A percentile compares a stretch with the other conserved stretches of the same genome.
These are phyloP conservation scores for Lachancea dasiensis DNA, from an alignment of 805 yeast genomes.

Conservation along the genomic window DNA sequence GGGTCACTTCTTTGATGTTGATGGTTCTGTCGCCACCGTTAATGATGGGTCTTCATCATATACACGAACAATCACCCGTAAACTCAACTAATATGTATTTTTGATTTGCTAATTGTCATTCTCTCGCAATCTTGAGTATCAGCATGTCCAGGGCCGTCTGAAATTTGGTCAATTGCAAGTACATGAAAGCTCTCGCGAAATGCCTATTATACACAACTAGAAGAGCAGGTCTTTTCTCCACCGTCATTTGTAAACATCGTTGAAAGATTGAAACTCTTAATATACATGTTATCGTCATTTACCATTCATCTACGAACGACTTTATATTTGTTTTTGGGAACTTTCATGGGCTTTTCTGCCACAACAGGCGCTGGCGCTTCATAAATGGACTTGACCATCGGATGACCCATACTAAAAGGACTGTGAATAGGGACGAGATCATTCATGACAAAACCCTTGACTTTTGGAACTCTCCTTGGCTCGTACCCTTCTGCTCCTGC, in stretches of 20 bases:
- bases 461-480: constrained; percentile 61
- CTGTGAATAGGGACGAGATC: constrained; percentile 85
- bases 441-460: constrained; percentile 83
- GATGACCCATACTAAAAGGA: constrained; percentile 73
- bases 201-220: too few species aligned
- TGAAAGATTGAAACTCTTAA: background rate
- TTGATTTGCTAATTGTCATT: constrained; percentile 8
- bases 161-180: too few species aligned
- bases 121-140: constrained; percentile 2
- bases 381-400: constrained; percentile 67
- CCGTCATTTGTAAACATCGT: too few species aligned
- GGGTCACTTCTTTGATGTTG: constrained; percentile 1
- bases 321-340: constrained; percentile 30
- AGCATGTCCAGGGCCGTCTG: too few species aligned
- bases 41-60: constrained; percentile 5
- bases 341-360: constrained; percentile 27
- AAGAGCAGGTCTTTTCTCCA: too few species aligned
- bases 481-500: constrained; percentile 52
- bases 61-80: constrained; percentile 7
- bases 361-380: constrained; percentile 46
- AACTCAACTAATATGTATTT: constrained; percentile 8
- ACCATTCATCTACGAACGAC: constrained; percentile 28
- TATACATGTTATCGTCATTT: background rate
- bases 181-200: too few species aligned
- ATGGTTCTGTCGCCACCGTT: too few species aligned